Conservation (phyloP, 2,329 filamentous ascomycete genomes). For the Epichloe coenophiala region DNA sequence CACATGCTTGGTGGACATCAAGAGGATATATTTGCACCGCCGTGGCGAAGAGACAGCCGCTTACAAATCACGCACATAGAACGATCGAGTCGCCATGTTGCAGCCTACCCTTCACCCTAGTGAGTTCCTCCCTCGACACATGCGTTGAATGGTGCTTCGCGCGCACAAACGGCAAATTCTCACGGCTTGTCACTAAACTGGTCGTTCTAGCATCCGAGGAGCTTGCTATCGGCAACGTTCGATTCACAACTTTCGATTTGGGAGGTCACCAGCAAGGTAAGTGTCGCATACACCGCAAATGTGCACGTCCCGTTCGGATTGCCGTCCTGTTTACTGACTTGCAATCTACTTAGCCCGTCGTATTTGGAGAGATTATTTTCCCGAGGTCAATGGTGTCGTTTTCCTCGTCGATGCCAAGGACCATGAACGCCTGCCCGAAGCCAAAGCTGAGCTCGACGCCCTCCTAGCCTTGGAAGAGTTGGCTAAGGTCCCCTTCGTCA, state of each 20-base stretch:
- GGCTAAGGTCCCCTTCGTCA: constrained; percentile 84
- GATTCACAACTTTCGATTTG: constrained; percentile 89
- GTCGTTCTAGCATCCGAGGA: constrained; percentile 62
- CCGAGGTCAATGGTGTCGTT: constrained; percentile 89
- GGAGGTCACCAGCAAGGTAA: constrained; percentile 85
- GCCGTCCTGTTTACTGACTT: neutral
- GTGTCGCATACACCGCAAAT: neutral
- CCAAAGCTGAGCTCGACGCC: constrained; percentile 92
- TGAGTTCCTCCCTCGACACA: constrained; percentile 32
- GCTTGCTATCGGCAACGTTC: constrained; percentile 81
- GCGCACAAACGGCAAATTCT: neutral
- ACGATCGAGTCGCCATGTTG: constrained; percentile 82
- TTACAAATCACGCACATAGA: constrained; percentile 35
- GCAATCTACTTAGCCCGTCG: constrained; percentile 55
- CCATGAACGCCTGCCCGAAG: constrained; percentile 83
- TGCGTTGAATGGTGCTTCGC: neutral
- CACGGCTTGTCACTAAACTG: constrained; percentile 7
- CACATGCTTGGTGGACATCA: neutral
- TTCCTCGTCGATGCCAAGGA: constrained; percentile 98
- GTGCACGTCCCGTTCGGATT: neutral
- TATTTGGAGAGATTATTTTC: constrained; percentile 95
- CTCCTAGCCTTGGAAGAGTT: constrained; percentile 96
- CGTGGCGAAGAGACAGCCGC: constrained; percentile 7
- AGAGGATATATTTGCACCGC: too few species aligned
- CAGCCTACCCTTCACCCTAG: constrained; percentile 86